A percentile compares a stretch with the other conserved stretches of the same genome.
These are phyloP conservation scores for Cadophora gregata DNA, from an alignment of 2,329 filamentous ascomycete species.

Conservation along the genomic window DNA sequence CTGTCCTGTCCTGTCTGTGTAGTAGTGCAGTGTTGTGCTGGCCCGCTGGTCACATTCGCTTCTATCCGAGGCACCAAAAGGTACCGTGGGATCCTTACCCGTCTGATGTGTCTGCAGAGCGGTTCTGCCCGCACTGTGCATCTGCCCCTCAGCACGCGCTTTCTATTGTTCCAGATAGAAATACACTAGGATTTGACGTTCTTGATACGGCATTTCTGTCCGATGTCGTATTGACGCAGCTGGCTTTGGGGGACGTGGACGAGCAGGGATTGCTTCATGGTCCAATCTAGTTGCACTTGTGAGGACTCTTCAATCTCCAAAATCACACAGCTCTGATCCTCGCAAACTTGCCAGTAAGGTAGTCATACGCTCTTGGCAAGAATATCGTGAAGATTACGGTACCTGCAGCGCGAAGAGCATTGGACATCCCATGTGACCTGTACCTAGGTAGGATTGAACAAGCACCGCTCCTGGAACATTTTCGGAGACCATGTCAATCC, in stretches of 20 bases:
- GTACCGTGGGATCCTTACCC: conserved; percentile 7
- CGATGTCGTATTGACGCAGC: background rate
- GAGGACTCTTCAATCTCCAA: background rate
- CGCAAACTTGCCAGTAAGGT: conserved; percentile 19
- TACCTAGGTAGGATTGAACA: background rate
- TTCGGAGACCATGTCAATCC: conserved; percentile 22
- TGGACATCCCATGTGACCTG: background rate
- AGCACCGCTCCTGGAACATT: background rate
- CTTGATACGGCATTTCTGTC: background rate
- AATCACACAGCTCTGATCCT: conserved; percentile 16
- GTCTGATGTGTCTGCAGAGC: background rate
- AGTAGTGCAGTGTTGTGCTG: too few species aligned
- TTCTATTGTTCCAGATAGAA: conserved; percentile 8
- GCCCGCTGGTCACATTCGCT: conserved; percentile 13
- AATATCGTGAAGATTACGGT: background rate
- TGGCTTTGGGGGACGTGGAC: background rate
- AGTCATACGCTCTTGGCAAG: background rate
- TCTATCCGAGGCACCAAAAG: conserved; percentile 17
- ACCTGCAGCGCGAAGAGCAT: background rate
- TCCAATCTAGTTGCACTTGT: background rate
- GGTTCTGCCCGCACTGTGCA: conserved; percentile 19
- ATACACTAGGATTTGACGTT: conserved; percentile 2
- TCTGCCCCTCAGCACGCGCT: conserved; percentile 14
- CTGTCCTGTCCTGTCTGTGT: too few species aligned
- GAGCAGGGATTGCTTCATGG: background rate